These are phyloP conservation scores for Spatholobus suberectus DNA, from an alignment of 306 rosid species.

Conservation along the genomic window DNA sequence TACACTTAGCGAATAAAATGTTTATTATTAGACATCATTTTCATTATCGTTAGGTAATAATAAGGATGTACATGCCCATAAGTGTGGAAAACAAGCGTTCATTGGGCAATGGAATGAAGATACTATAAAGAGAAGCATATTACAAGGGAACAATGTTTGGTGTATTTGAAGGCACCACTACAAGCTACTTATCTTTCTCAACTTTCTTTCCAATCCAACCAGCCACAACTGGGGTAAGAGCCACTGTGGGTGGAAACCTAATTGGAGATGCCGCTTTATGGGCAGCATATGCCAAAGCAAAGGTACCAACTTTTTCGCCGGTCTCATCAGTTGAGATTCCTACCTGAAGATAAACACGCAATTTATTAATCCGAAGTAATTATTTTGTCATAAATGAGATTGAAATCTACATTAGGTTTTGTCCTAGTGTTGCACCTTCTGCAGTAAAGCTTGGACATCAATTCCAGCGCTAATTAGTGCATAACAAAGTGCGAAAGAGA, in stretches of 20 bases:
- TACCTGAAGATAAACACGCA: slow-evolving; percentile 51
- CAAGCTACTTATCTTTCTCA: slow-evolving; percentile 57
- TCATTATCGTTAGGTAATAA: slow-evolving; percentile 11
- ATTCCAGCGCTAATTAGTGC: slow-evolving; percentile 71
- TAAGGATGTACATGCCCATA: slow-evolving; percentile 26
- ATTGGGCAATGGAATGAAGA: background rate
- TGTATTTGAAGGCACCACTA: slow-evolving; percentile 9
- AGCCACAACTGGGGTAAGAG: slow-evolving; percentile 93
- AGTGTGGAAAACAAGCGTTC: slow-evolving; percentile 12
- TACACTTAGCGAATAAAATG: background rate
- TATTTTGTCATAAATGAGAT: background rate
- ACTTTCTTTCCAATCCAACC: slow-evolving; percentile 87
- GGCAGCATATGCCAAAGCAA: slow-evolving; percentile 96
- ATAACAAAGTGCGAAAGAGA: slow-evolving; percentile 80
- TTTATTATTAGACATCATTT: background rate
- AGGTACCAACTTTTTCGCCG: slow-evolving; percentile 89
- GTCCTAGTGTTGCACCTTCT: slow-evolving; percentile 59
- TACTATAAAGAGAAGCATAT: background rate
- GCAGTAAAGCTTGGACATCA: slow-evolving; percentile 81
- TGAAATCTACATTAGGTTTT: slow-evolving; percentile 12
- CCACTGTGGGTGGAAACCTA: slow-evolving; percentile 96
- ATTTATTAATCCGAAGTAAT: background rate
- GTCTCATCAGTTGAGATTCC: slow-evolving; percentile 74
- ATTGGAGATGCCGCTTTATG: slow-evolving; percentile 98
- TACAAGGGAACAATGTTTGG: slow-evolving; percentile 9